A percentile compares a stretch with the other conserved stretches of the same genome.
Conservation (phyloP, 208 protist genomes). For the Leishmania aethiopica region DNA sequence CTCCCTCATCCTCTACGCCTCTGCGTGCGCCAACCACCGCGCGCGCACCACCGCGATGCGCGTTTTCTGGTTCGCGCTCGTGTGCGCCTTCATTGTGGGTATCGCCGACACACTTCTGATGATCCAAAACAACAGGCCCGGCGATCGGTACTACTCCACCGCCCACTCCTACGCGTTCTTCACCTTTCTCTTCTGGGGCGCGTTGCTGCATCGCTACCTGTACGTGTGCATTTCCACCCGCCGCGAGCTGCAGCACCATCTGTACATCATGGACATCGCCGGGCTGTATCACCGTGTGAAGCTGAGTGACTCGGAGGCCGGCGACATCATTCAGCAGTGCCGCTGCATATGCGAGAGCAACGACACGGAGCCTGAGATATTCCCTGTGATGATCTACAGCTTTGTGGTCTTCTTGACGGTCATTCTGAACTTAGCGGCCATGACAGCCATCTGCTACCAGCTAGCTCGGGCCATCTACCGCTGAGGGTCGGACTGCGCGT, state of each 20-base stretch:
- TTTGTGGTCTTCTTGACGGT: conserved; percentile 33
- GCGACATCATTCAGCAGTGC: conserved; percentile 56
- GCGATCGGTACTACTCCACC: conserved; percentile 42
- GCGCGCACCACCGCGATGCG: conserved; percentile 58
- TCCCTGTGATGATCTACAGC: conserved; percentile 31
- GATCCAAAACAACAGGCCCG: conserved; percentile 21
- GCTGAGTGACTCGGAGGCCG: conserved; percentile 31
- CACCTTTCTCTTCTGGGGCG: conserved; percentile 50
- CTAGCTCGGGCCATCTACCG: conserved; percentile 38
- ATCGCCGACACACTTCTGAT: conserved; percentile 52
- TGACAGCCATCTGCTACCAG: conserved; percentile 45
- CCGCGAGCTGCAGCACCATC: conserved; percentile 45
- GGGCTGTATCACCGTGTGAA: conserved; percentile 64
- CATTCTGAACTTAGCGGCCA: conserved; percentile 39
- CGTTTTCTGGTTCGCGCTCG: conserved; percentile 54
- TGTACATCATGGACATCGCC: conserved; percentile 75
- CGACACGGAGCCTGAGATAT: conserved; percentile 57
- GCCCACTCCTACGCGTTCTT: conserved; percentile 70
- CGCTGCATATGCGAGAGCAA: conserved; percentile 37
- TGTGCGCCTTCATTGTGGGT: conserved; percentile 41
- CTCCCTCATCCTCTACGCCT: conserved; percentile 75
- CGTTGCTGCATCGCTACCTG: conserved; percentile 63
- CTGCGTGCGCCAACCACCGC: conserved; percentile 70
- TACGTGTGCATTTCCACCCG: conserved; percentile 44
- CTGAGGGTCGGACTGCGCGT: background rate